phyloP scores from a whole-genome alignment of 2,329 filamentous ascomycete species.

The Clarireedia monteithiana region DNA sequence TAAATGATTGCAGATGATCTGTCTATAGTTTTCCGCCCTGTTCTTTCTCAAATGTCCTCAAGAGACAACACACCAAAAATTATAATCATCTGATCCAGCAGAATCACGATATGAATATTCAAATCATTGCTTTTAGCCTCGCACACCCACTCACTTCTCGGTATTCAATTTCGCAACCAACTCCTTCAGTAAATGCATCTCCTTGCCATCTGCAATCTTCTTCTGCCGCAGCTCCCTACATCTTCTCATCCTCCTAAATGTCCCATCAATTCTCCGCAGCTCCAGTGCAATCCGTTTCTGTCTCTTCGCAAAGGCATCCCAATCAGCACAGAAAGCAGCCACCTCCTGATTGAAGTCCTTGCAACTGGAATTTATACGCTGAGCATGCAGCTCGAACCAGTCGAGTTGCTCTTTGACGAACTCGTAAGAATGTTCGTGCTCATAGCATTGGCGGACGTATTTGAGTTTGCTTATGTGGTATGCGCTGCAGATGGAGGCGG shows the following conservation, averaged over 20 bases:
- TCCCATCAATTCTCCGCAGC: not conserved
- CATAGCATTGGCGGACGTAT: not conserved
- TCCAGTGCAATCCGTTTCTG: conserved; percentile 2
- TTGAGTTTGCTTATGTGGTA: not conserved
- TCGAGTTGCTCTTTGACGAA: not conserved
- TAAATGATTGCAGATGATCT: not conserved
- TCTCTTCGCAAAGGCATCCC: not conserved
- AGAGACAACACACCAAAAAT: not conserved
- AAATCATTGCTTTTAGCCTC: not conserved
- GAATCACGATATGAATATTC: not conserved
- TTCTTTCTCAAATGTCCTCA: not conserved
- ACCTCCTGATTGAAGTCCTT: not conserved
- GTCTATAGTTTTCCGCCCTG: not conserved
- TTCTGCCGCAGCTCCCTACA: not conserved
- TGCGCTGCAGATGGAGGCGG: not conserved
- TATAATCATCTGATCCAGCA: not conserved
- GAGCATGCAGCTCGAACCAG: not conserved
- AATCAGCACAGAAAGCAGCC: not conserved
- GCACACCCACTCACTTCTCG: not conserved
- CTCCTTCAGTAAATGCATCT: not conserved
- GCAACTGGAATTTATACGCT: not conserved
- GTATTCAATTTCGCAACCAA: not conserved
- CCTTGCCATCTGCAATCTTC: not conserved
- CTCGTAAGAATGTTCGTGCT: not conserved
- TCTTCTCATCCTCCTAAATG: not conserved